Conservation (phyloP, 2,329 filamentous ascomycete species). For the Stagonosporopsis chrysanthemi region DNA sequence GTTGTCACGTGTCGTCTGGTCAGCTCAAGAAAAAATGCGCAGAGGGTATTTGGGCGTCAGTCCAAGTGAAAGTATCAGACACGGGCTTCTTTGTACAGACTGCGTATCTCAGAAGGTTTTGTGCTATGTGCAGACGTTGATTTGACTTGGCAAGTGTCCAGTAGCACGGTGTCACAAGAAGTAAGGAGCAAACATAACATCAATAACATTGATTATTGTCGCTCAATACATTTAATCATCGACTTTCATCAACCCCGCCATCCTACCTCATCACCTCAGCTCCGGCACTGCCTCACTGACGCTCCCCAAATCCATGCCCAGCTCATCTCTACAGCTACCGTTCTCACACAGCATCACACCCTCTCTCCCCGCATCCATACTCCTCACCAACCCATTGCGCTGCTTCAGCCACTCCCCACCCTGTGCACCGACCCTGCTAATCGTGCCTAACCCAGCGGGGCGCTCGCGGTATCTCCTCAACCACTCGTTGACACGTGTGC, state of each 20-base stretch:
- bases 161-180: not conserved
- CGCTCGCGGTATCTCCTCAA: constrained; percentile 51
- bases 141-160: not conserved
- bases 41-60: too few species aligned
- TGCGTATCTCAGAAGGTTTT: not conserved
- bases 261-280: constrained; percentile 1
- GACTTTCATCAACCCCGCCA: not conserved
- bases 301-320: constrained; percentile 43
- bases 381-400: constrained; percentile 58
- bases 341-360: constrained; percentile 49
- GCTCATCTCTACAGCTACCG: constrained; percentile 55
- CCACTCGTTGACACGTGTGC: constrained; percentile 51
- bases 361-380: constrained; percentile 49
- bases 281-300: constrained; percentile 32
- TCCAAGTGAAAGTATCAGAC: too few species aligned
- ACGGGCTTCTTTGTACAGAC: too few species aligned
- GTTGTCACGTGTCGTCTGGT: too few species aligned
- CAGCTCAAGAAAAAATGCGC: too few species aligned
- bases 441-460: constrained; percentile 43
- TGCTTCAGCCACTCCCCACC: constrained; percentile 58
- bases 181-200: not conserved
- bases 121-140: not conserved
- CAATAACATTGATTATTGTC: not conserved
- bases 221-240: constrained; percentile 7
- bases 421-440: constrained; percentile 47